Evolutionary conservation across 1,284 basidiomycete species (phyloP).

Genomic region (Hemileia vastatrix): DNA sequence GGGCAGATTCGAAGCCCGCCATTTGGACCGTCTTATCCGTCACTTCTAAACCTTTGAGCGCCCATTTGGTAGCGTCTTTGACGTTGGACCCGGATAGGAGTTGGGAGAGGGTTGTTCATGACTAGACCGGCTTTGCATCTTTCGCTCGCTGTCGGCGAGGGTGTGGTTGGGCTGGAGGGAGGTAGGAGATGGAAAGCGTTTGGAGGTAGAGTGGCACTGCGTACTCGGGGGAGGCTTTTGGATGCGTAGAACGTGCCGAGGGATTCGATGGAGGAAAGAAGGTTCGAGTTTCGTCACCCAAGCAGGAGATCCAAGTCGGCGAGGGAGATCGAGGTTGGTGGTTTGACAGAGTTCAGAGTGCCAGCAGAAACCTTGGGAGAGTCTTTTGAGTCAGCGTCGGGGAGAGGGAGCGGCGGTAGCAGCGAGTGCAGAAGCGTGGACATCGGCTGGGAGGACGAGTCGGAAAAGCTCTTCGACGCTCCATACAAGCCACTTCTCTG

Average conservation of each 20-base stretch:
- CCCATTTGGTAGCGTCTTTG: too few relatives aligned
- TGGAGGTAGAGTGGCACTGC: constrained; percentile 45
- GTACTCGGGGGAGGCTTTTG: constrained; percentile 26
- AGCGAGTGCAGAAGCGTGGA: not conserved
- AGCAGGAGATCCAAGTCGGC: constrained; percentile 40
- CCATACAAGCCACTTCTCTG: constrained; percentile 42
- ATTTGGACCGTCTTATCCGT: too few relatives aligned
- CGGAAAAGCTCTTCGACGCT: constrained; percentile 41
- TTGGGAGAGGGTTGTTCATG: too few relatives aligned
- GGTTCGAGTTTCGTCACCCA: too few relatives aligned
- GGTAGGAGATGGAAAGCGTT: constrained; percentile 38
- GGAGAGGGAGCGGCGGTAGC: not conserved
- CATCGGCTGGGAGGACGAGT: constrained; percentile 25
- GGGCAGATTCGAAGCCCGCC: too few relatives aligned
- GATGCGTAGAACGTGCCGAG: constrained; percentile 42
- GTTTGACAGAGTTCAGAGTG: constrained; percentile 35
- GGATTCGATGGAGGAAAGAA: constrained; percentile 40
- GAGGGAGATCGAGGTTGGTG: constrained; percentile 40
- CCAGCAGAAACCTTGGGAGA: constrained; percentile 9
- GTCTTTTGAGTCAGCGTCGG: too few relatives aligned
- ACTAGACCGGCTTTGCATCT: too few relatives aligned
- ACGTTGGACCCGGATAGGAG: too few relatives aligned
- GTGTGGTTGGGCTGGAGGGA: constrained; percentile 35
- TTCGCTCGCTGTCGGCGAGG: too few relatives aligned
- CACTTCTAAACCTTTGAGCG: too few relatives aligned